phyloP scores from a whole-genome alignment of 169 alveolate genomes.

The Cryptosporidium baileyi region DNA sequence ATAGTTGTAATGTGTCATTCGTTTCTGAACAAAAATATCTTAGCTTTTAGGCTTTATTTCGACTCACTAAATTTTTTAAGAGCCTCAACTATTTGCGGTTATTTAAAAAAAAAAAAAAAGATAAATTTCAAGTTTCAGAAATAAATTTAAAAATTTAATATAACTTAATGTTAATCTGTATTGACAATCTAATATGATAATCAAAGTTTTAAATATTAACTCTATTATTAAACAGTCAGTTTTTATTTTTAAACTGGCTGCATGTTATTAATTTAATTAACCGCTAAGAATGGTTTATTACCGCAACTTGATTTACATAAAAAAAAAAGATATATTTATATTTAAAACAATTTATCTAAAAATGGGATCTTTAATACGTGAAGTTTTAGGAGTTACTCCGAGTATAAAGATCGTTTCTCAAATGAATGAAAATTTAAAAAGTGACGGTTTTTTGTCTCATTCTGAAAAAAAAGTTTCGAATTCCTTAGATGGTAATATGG shows the following conservation, averaged over 20 bases:
- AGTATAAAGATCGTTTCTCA: conserved; percentile 56
- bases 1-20: background rate
- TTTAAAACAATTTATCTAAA: background rate
- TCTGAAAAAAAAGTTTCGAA: background rate
- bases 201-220: background rate
- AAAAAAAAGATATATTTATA: background rate
- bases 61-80: background rate
- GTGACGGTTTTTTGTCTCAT: background rate
- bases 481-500: background rate
- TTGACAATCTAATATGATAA: background rate
- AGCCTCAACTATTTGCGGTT: background rate
- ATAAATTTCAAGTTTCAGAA: background rate
- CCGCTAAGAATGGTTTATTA: too few species aligned
- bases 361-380: conserved; percentile 25
- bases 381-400: conserved; percentile 49
- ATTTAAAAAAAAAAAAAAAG: too few species aligned
- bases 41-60: background rate
- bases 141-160: too few species aligned
- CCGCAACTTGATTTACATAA: too few species aligned
- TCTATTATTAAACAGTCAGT: background rate
- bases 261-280: too few species aligned
- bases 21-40: background rate
- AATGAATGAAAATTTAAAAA: conserved; percentile 32
- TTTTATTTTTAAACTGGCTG: too few species aligned
- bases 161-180: background rate